phyloP scores from a whole-genome alignment of 805 yeast species.

The Starmerella khaoyaiensis region DNA sequence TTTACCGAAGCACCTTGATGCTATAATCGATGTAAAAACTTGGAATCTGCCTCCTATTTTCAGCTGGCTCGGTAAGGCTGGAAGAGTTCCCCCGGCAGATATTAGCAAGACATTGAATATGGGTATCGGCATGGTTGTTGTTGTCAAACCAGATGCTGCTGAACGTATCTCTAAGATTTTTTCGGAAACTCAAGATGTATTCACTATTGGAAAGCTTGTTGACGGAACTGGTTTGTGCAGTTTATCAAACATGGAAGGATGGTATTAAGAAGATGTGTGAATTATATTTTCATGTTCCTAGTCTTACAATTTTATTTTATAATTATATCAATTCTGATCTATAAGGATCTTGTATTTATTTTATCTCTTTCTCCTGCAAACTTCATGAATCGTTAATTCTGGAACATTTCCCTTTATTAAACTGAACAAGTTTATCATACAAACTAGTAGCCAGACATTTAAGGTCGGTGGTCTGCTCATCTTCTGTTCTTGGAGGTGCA shows the following conservation, averaged over 20 bases:
- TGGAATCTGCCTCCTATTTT: slow-evolving; percentile 86
- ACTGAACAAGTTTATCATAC: not conserved
- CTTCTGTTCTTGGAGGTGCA: not conserved
- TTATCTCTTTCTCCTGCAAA: no score
- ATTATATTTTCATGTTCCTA: no score
- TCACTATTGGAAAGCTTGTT: slow-evolving; percentile 49
- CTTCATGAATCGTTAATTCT: no score
- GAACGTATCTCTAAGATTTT: slow-evolving; percentile 41
- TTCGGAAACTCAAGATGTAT: slow-evolving; percentile 63
- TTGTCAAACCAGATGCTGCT: slow-evolving; percentile 60
- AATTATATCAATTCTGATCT: no score
- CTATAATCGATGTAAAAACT: slow-evolving; percentile 58
- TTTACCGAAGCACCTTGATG: slow-evolving; percentile 66
- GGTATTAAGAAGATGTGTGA: no score
- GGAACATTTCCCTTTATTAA: slow-evolving; percentile 3
- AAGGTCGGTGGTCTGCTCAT: no score
- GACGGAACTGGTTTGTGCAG: slow-evolving; percentile 33
- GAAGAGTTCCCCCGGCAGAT: slow-evolving; percentile 77
- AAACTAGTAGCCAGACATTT: not conserved
- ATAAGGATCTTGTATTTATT: no score
- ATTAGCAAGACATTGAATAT: slow-evolving; percentile 82
- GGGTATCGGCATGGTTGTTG: slow-evolving; percentile 93
- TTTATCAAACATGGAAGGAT: slow-evolving; percentile 25
- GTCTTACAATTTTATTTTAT: no score
- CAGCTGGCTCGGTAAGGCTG: slow-evolving; percentile 86